A percentile compares a stretch with the other conserved stretches of the same genome.
phyloP scores from a whole-genome alignment of 768 basidiomycete genomes.

The Tricholoma hemisulphureum region DNA sequence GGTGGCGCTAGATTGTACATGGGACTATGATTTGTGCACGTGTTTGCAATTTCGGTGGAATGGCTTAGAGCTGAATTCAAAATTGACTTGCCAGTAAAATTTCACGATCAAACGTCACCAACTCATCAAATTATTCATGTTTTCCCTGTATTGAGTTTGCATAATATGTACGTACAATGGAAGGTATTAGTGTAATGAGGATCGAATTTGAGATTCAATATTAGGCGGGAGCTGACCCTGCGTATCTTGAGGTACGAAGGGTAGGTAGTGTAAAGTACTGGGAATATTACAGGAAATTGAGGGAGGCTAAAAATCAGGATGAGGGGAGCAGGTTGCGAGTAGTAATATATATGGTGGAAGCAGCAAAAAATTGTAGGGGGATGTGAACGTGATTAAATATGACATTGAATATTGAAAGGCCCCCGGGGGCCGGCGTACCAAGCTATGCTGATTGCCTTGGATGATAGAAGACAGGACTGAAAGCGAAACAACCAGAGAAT shows the following conservation, averaged over 20 bases:
- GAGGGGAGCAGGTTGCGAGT: slow-evolving; percentile 10
- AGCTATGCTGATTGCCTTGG: slow-evolving; percentile 20
- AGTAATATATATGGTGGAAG: slow-evolving; percentile 18
- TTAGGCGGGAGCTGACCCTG: slow-evolving; percentile 23
- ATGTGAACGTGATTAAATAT: slow-evolving; percentile 25
- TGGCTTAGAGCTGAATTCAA: too few species aligned
- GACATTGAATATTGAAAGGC: slow-evolving; percentile 16
- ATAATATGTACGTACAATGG: slow-evolving; percentile 17
- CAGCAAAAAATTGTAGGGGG: slow-evolving; percentile 24
- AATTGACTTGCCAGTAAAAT: too few species aligned
- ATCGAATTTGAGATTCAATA: slow-evolving; percentile 18
- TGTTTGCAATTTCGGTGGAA: too few species aligned
- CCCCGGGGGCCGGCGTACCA: slow-evolving; percentile 27
- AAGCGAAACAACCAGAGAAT: slow-evolving; percentile 11
- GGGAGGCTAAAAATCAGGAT: neutral
- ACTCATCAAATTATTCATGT: neutral
- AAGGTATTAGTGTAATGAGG: slow-evolving; percentile 15
- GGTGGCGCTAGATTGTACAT: too few species aligned
- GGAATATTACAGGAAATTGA: slow-evolving; percentile 31
- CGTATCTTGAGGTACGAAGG: slow-evolving; percentile 11
- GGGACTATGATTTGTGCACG: too few species aligned
- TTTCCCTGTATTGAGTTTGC: slow-evolving; percentile 4
- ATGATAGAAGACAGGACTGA: slow-evolving; percentile 12
- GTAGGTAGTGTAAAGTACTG: slow-evolving; percentile 27
- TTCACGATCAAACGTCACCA: too few species aligned